phyloP scores from a whole-genome alignment of 495 filamentous ascomycete genomes.

The Parathielavia appendiculata region DNA sequence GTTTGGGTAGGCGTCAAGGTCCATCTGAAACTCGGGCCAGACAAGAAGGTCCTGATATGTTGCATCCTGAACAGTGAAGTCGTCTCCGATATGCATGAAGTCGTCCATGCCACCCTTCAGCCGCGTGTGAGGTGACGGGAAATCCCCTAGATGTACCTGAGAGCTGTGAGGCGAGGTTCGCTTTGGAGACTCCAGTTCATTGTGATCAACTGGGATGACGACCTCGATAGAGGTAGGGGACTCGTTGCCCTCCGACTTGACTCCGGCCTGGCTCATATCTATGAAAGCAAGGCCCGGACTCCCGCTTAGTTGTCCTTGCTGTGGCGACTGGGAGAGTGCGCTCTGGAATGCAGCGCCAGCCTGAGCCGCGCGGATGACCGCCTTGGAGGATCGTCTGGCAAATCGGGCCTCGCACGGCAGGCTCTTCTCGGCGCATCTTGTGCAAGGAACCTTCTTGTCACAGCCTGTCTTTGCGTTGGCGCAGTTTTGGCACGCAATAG shows the following conservation, averaged over 20 bases:
- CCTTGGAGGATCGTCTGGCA: conserved; percentile 53
- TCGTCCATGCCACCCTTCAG: conserved; percentile 34
- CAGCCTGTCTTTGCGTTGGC: conserved; percentile 62
- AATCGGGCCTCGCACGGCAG: conserved; percentile 51
- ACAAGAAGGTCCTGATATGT: conserved; percentile 36
- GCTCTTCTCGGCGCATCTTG: conserved; percentile 53
- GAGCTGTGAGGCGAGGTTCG: conserved; percentile 32
- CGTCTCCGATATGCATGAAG: conserved; percentile 29
- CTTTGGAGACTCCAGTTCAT: conserved; percentile 23
- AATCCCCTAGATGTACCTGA: conserved; percentile 31
- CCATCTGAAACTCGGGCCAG: conserved; percentile 33
- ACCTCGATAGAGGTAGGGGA: conserved; percentile 28
- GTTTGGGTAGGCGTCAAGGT: conserved; percentile 33
- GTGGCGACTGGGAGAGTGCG: conserved; percentile 16
- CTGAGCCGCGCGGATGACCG: conserved; percentile 37
- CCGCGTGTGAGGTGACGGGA: conserved; percentile 33
- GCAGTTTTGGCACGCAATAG: conserved; percentile 56
- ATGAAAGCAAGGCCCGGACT: conserved; percentile 34
- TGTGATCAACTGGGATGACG: conserved; percentile 25
- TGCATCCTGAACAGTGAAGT: conserved; percentile 27
- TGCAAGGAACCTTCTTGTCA: conserved; percentile 60
- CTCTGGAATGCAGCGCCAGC: conserved; percentile 27
- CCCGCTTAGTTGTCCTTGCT: conserved; percentile 24
- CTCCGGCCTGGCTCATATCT: conserved; percentile 34
- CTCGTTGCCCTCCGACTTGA: conserved; percentile 22